Percentiles rank a stretch among this genome's conserved stretches.
These are phyloP conservation scores for Baudoinia panamericana DNA, from an alignment of 495 filamentous ascomycete species.

Conservation along the genomic window DNA sequence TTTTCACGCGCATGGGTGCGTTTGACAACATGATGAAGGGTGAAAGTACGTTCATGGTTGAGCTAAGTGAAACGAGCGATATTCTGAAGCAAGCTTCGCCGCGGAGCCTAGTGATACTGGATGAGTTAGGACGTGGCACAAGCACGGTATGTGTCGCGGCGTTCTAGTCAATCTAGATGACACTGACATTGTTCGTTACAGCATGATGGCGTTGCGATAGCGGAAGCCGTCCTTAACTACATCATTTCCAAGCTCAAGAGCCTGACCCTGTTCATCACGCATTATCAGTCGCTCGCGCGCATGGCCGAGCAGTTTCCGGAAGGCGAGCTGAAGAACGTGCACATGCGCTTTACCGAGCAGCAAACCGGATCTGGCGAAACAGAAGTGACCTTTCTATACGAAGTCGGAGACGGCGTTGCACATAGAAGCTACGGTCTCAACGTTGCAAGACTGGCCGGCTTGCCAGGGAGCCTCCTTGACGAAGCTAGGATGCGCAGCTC, in stretches of 20 bases:
- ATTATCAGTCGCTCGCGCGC: slow-evolving; percentile 75
- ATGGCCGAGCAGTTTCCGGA: slow-evolving; percentile 51
- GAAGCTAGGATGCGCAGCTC: slow-evolving; percentile 65
- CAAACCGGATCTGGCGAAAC: slow-evolving; percentile 31
- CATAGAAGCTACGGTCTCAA: slow-evolving; percentile 90
- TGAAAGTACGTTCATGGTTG: slow-evolving; percentile 96
- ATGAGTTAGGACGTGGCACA: slow-evolving; percentile 87
- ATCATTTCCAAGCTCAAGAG: slow-evolving; percentile 62
- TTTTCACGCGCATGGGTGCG: slow-evolving; percentile 94
- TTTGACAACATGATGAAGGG: slow-evolving; percentile 92
- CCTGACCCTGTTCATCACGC: slow-evolving; percentile 87
- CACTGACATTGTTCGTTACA: background rate
- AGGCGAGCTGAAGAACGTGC: slow-evolving; percentile 56
- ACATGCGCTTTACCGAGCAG: slow-evolving; percentile 64
- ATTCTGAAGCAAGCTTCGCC: slow-evolving; percentile 81
- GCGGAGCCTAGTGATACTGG: slow-evolving; percentile 74
- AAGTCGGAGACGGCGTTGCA: slow-evolving; percentile 71
- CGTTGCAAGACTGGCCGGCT: slow-evolving; percentile 73
- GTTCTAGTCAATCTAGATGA: too few relatives aligned
- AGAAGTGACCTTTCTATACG: slow-evolving; percentile 37
- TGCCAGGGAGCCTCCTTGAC: slow-evolving; percentile 63
- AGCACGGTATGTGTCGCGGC: too few relatives aligned
- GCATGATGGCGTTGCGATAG: slow-evolving; percentile 93
- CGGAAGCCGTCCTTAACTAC: slow-evolving; percentile 76
- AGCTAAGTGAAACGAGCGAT: slow-evolving; percentile 78